phyloP scores from a whole-genome alignment of 345 rosid genomes.

The Microthlaspi erraticum region DNA sequence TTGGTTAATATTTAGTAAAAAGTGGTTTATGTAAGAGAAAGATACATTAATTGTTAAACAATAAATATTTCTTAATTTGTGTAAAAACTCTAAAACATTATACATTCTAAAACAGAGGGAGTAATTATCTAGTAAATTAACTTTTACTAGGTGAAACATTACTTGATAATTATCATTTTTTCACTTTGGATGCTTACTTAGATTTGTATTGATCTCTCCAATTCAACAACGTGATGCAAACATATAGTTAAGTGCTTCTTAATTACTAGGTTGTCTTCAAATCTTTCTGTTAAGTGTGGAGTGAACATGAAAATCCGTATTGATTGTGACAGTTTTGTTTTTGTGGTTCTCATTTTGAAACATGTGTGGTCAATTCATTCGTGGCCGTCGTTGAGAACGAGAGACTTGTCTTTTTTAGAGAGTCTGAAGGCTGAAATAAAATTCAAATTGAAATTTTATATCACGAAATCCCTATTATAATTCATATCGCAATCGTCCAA shows the following conservation, averaged over 20 bases:
- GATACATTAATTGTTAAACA: no score
- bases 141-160: background rate
- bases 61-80: no score
- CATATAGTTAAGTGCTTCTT: background rate
- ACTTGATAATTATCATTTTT: background rate
- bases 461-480: conserved; percentile 17
- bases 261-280: background rate
- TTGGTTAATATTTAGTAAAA: no score
- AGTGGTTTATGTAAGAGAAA: no score
- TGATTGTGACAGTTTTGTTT: conserved; percentile 23
- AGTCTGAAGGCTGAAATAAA: background rate
- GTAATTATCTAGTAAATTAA: no score
- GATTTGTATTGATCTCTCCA: background rate
- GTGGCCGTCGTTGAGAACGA: conserved; percentile 9
- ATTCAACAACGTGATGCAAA: background rate
- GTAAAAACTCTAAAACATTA: no score
- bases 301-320: conserved; percentile 17
- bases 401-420: background rate
- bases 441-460: conserved; percentile 35
- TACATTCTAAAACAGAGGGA: no score
- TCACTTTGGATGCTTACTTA: background rate
- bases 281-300: background rate
- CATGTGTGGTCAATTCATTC: conserved; percentile 34
- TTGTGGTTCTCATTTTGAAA: conserved; percentile 12
- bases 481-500: background rate